Evolutionary conservation across 2,329 filamentous ascomycete genomes (phyloP).

Genomic region (Colletotrichum acutatum): DNA sequence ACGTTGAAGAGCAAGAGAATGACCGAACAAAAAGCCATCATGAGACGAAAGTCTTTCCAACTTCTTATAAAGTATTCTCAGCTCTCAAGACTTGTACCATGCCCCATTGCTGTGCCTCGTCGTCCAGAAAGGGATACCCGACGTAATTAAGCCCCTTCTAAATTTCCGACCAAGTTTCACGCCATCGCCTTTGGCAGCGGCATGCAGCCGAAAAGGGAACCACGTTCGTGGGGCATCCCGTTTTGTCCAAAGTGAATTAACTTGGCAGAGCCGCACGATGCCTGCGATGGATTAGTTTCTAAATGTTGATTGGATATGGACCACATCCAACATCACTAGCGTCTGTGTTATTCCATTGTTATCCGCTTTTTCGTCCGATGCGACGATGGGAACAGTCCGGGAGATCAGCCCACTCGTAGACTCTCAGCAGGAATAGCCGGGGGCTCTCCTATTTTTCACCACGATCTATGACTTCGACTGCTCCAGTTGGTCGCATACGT

Average conservation of each 20-base stretch:
- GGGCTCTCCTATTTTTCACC: neutral
- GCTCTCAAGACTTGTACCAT: neutral
- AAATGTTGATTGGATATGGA: neutral
- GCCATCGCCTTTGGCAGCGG: neutral
- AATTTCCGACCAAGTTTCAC: slow-evolving; percentile 11
- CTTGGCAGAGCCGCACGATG: slow-evolving; percentile 8
- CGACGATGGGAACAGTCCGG: neutral
- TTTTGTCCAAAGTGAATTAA: neutral
- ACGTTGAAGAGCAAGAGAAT: neutral
- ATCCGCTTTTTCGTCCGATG: neutral
- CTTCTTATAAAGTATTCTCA: neutral
- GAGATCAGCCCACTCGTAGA: neutral
- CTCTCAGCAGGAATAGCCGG: neutral
- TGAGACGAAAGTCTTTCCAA: neutral
- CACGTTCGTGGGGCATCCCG: neutral
- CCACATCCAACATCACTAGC: neutral
- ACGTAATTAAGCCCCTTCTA: neutral
- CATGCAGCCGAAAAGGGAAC: neutral
- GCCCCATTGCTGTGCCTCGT: neutral
- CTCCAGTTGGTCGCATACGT: neutral
- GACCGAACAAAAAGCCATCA: neutral
- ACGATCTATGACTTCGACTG: neutral
- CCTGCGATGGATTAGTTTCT: neutral
- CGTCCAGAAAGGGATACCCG: neutral
- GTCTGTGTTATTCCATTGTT: neutral